These are phyloP conservation scores for Calocera viscosa DNA, from an alignment of 768 basidiomycete genomes.

Conservation along the genomic window DNA sequence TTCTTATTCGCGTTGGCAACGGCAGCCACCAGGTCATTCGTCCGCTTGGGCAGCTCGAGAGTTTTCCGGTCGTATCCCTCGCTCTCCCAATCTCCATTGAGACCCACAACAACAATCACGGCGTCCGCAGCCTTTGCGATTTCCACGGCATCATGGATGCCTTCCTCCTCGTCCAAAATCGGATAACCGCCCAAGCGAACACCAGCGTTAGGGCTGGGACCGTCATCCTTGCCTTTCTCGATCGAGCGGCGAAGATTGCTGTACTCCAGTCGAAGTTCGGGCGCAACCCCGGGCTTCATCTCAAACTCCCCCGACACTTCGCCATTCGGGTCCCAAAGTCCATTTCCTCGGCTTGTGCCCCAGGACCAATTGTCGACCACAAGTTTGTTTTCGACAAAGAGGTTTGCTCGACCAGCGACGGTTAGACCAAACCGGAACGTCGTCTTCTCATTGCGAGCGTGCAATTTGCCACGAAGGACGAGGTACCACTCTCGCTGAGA, in stretches of 20 bases:
- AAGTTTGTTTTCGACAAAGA: not conserved
- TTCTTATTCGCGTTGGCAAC: conserved; percentile 54
- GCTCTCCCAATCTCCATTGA: conserved; percentile 67
- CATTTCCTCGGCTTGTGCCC: conserved; percentile 53
- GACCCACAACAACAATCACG: conserved; percentile 61
- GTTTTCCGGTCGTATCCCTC: conserved; percentile 63
- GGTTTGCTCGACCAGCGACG: conserved; percentile 24
- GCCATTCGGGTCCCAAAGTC: conserved; percentile 50
- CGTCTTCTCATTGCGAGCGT: not conserved
- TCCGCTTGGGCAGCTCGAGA: conserved; percentile 56
- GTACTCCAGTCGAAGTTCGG: conserved; percentile 53
- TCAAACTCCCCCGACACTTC: conserved; percentile 50
- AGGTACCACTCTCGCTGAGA: not conserved
- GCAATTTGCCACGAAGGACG: not conserved
- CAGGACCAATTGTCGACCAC: conserved; percentile 48
- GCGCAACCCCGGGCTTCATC: conserved; percentile 27
- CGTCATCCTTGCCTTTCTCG: conserved; percentile 53
- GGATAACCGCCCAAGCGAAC: conserved; percentile 66
- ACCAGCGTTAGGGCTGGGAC: conserved; percentile 35
- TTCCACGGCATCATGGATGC: conserved; percentile 49
- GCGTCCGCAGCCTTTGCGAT: conserved; percentile 59
- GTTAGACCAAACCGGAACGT: conserved; percentile 58
- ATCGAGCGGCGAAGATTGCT: conserved; percentile 64
- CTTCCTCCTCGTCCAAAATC: conserved; percentile 44
- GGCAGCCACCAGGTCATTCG: conserved; percentile 55